Conservation (phyloP, 2,329 filamentous ascomycete genomes). For the Plenodomus lindquistii region DNA sequence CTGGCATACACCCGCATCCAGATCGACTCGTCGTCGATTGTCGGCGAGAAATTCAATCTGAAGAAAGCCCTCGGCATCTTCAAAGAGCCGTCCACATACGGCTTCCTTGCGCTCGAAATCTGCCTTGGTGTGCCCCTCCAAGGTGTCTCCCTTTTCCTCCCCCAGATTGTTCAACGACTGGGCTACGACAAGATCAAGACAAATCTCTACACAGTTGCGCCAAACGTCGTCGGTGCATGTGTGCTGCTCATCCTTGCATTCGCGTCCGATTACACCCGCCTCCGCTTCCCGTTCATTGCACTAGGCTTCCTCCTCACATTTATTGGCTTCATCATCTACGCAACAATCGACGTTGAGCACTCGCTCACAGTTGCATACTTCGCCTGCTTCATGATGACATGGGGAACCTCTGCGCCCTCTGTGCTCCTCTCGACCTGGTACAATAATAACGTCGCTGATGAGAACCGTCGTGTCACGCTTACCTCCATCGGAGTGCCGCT, state of each 20-base stretch:
- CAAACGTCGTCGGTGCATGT: slow-evolving; percentile 73
- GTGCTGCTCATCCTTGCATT: slow-evolving; percentile 76
- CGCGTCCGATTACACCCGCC: slow-evolving; percentile 65
- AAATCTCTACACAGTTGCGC: slow-evolving; percentile 81
- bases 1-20: slow-evolving; percentile 75
- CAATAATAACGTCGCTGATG: slow-evolving; percentile 82
- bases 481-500: slow-evolving; percentile 74
- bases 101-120: slow-evolving; percentile 60
- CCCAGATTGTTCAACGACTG: slow-evolving; percentile 60
- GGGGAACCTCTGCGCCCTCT: slow-evolving; percentile 75
- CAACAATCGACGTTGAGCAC: slow-evolving; percentile 65
- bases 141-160: slow-evolving; percentile 61
- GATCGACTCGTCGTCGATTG: slow-evolving; percentile 70
- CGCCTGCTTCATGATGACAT: slow-evolving; percentile 81
- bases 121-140: slow-evolving; percentile 64
- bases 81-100: slow-evolving; percentile 58
- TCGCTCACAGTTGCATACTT: slow-evolving; percentile 72
- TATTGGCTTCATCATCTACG: slow-evolving; percentile 78
- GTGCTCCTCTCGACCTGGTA: slow-evolving; percentile 73
- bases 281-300: slow-evolving; percentile 74
- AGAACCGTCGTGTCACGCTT: slow-evolving; percentile 70
- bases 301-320: slow-evolving; percentile 75
- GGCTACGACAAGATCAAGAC: slow-evolving; percentile 64
- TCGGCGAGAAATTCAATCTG: slow-evolving; percentile 60
- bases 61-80: slow-evolving; percentile 58